Conservation (phyloP, 2,329 filamentous ascomycete genomes). For the Aspergillus quadricinctus region DNA sequence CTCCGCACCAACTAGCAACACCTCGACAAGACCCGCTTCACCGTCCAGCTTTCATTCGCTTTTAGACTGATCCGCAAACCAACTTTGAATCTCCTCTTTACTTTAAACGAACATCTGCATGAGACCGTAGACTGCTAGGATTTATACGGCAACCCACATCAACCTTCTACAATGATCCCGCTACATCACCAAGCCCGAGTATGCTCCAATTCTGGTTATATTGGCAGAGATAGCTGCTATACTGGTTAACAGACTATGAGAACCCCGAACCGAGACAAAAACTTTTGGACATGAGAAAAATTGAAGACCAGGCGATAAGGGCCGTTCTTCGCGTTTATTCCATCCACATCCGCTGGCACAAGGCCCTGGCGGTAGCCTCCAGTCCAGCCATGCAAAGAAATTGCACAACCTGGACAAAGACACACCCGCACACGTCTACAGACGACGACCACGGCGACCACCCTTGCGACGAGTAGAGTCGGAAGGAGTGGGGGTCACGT, state of each 20-base stretch:
- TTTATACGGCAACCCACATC: background rate
- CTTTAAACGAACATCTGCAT: background rate
- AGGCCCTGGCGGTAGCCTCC: slow-evolving; percentile 29
- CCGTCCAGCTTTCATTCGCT: background rate
- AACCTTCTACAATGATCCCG: background rate
- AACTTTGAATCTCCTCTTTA: background rate
- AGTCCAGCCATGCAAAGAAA: slow-evolving; percentile 27
- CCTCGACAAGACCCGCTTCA: background rate
- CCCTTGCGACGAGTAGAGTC: slow-evolving; percentile 99
- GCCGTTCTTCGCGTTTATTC: slow-evolving; percentile 54
- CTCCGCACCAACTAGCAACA: background rate
- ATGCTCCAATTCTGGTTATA: slow-evolving; percentile 13
- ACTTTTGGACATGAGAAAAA: slow-evolving; percentile 36
- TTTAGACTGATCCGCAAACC: background rate
- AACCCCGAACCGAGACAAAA: slow-evolving; percentile 21
- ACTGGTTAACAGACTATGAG: slow-evolving; percentile 19
- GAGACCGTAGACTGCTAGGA: background rate
- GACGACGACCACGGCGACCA: slow-evolving; percentile 99
- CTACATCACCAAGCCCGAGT: background rate
- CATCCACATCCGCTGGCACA: slow-evolving; percentile 40
- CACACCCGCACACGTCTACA: slow-evolving; percentile 59
- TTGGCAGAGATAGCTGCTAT: slow-evolving; percentile 20
- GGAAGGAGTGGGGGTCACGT: slow-evolving; percentile 97
- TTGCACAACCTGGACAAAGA: slow-evolving; percentile 25
- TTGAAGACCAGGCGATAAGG: slow-evolving; percentile 49